These are phyloP conservation scores for Starmerella floris DNA, from an alignment of 805 yeast genomes.

Conservation along the genomic window DNA sequence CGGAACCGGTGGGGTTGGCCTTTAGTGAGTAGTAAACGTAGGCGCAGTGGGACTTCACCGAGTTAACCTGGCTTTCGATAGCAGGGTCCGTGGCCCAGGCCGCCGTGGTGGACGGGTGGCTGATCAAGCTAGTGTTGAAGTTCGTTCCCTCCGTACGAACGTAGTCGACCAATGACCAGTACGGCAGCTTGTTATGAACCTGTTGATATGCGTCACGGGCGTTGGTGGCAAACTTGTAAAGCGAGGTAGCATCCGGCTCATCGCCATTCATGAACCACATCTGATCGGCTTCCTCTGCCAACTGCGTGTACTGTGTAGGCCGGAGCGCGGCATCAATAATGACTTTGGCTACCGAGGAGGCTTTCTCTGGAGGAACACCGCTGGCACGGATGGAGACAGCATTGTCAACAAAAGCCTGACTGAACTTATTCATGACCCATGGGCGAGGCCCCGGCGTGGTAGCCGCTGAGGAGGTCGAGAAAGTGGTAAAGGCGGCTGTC, in stretches of 20 bases:
- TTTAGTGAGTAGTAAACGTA: slow-evolving; percentile 3
- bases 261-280: slow-evolving; percentile 4
- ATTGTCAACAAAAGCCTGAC: slow-evolving; percentile 4
- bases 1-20: slow-evolving; percentile 10
- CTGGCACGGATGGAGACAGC: slow-evolving; percentile 9
- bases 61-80: neutral
- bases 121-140: slow-evolving; percentile 4
- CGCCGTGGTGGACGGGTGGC: neutral
- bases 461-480: neutral
- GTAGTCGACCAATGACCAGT: slow-evolving; percentile 9
- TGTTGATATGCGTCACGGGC: slow-evolving; percentile 9
- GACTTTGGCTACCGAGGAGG: slow-evolving; percentile 13
- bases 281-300: slow-evolving; percentile 5
- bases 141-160: slow-evolving; percentile 8
- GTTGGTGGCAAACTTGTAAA: slow-evolving; percentile 8
- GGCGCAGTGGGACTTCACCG: slow-evolving; percentile 1
- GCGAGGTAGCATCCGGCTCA: slow-evolving; percentile 7
- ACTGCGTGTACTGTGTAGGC: slow-evolving; percentile 12
- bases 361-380: slow-evolving; percentile 7
- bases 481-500: neutral
- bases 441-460: slow-evolving; percentile 3
- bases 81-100: neutral
- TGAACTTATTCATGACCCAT: slow-evolving; percentile 8
- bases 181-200: slow-evolving; percentile 5
- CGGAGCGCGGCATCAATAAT: slow-evolving; percentile 9